These are phyloP conservation scores for Ministeria vibrans DNA, from an alignment of 78 protist species.

Conservation along the genomic window DNA sequence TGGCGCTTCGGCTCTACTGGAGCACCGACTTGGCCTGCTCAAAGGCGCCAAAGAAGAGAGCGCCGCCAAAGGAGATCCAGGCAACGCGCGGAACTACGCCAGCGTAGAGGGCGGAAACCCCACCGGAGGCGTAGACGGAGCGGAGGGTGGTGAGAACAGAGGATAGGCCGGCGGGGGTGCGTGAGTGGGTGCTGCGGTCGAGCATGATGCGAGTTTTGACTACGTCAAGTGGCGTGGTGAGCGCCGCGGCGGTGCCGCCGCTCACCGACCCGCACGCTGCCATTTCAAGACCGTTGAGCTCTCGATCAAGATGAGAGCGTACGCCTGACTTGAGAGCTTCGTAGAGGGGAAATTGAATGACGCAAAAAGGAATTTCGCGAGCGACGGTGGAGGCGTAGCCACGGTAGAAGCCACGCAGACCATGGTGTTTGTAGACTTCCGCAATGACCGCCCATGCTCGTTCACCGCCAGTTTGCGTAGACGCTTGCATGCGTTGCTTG, in stretches of 20 bases:
- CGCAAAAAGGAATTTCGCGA: conserved; percentile 60
- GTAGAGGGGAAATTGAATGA: conserved; percentile 54
- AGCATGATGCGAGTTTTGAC: conserved; percentile 66
- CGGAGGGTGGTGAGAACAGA: neutral
- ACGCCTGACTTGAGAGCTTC: conserved; percentile 28
- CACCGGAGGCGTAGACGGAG: neutral
- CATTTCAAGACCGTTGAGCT: neutral
- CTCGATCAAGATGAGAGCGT: neutral
- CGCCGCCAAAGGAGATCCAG: conserved; percentile 41
- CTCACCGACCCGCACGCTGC: conserved; percentile 47
- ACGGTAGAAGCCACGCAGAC: conserved; percentile 11
- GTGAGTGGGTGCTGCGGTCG: neutral
- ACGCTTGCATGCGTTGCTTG: conserved; percentile 57
- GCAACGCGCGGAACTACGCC: conserved; percentile 34
- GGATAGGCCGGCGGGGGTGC: neutral
- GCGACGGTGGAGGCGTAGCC: conserved; percentile 14
- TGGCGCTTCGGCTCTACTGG: neutral
- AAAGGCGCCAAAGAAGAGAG: conserved; percentile 43
- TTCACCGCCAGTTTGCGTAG: no score
- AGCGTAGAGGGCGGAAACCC: neutral
- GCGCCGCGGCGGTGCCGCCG: conserved; percentile 47
- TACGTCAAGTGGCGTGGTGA: conserved; percentile 66
- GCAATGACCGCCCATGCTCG: neutral
- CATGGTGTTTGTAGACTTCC: neutral
- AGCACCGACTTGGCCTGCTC: conserved; percentile 13